These are phyloP conservation scores for Puccinia coronata DNA, from an alignment of 1,284 basidiomycete species.

Conservation along the genomic window DNA sequence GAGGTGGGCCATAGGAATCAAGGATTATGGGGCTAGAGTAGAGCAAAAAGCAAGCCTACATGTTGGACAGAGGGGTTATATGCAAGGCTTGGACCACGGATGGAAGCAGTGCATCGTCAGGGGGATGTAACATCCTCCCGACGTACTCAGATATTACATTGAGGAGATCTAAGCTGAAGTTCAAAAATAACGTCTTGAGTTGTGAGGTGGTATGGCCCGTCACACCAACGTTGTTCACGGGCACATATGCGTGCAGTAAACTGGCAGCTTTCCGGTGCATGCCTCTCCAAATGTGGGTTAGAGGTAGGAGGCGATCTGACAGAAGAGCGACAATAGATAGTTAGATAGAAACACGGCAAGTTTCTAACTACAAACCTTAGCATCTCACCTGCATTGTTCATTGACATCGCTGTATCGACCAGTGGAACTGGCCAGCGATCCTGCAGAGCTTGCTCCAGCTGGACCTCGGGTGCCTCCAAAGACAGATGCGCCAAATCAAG, in stretches of 20 bases:
- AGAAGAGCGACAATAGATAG: no score
- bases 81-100: neutral
- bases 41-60: neutral
- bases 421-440: slow-evolving; percentile 21
- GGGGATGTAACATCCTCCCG: neutral
- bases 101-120: neutral
- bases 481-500: slow-evolving; percentile 20
- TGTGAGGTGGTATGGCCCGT: neutral
- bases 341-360: neutral
- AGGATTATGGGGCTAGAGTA: neutral
- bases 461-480: slow-evolving; percentile 24
- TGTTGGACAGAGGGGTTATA: neutral
- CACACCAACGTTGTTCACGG: neutral
- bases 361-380: neutral
- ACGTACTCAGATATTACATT: neutral
- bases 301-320: slow-evolving; percentile 8
- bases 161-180: slow-evolving; percentile 5
- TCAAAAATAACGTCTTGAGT: slow-evolving; percentile 7
- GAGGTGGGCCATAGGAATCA: neutral
- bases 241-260: slow-evolving; percentile 30
- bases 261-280: slow-evolving; percentile 4
- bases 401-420: slow-evolving; percentile 3
- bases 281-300: slow-evolving; percentile 12
- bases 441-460: slow-evolving; percentile 32
- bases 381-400: slow-evolving; percentile 31